These are phyloP conservation scores for Akebia trifoliata DNA, from an alignment of 164 flowering plant genomes.

Conservation along the genomic window DNA sequence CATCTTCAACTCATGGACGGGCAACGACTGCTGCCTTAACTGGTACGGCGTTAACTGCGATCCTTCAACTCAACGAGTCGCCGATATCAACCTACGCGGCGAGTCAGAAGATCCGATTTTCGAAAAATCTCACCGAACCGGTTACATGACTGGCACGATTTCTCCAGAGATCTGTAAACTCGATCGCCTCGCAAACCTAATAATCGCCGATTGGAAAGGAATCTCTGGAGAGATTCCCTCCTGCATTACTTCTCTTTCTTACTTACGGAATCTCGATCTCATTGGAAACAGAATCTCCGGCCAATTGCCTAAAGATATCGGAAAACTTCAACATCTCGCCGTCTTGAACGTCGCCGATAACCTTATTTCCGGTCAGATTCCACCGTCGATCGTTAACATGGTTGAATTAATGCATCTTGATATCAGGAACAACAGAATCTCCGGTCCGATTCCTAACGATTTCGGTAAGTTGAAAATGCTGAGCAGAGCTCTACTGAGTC, in stretches of 20 bases:
- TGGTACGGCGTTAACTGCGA: conserved; percentile 94
- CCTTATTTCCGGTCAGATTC: conserved; percentile 58
- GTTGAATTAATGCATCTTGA: conserved; percentile 66
- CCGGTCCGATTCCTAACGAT: conserved; percentile 52
- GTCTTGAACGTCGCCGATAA: conserved; percentile 86
- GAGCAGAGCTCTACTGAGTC: conserved; percentile 66
- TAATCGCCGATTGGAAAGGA: conserved; percentile 59
- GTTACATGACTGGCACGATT: conserved; percentile 77
- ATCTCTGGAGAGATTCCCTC: conserved; percentile 65
- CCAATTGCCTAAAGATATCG: conserved; percentile 52
- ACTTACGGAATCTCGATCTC: conserved; percentile 61
- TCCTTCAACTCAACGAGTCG: conserved; percentile 48
- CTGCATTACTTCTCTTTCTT: conserved; percentile 51
- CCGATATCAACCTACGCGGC: conserved; percentile 78
- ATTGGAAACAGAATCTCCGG: conserved; percentile 72
- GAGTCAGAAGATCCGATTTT: conserved; percentile 82
- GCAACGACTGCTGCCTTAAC: conserved; percentile 63
- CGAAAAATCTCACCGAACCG: conserved; percentile 50
- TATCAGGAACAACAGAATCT: conserved; percentile 54
- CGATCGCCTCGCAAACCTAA: conserved; percentile 52
- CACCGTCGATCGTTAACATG: conserved; percentile 43
- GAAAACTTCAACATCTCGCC: conserved; percentile 45
- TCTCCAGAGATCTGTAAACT: conserved; percentile 69
- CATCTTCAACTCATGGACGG: conserved; percentile 80
- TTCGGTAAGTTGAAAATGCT: conserved; percentile 59